Evolutionary conservation across 345 rosid species (phyloP), one percentile per base, ranked within the genome.

Genomic region (Lepidium didymum): DNA sequence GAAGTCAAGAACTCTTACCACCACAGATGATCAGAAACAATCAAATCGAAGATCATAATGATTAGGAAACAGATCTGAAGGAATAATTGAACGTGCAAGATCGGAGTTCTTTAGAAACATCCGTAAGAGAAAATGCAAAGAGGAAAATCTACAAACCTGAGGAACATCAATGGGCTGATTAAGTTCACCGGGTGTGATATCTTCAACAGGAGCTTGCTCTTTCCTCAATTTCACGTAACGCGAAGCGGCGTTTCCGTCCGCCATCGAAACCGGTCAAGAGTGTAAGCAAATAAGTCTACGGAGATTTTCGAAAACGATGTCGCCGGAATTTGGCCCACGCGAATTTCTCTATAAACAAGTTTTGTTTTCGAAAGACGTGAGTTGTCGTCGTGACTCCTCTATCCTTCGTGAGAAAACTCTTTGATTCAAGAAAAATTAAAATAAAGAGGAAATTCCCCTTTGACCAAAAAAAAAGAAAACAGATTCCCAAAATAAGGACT

Each of bases 101-200:
- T 67, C 68, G 27, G 56, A 67, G 56, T 9, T 29, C 8, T 37
- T 2, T 16, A 66, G 33, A 34, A 27, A 67, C 10, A 50, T 27
- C 21, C 51, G 54, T 10, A 9, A 13, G 46, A 15, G 18, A 58
- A 60, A 64, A 74, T 66, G 67, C 62, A 66, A 16, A 34, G 44
- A 37, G 43, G 62, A 9, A 11, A 54, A 13, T 11, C n/a, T 14
- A 84, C 96, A 12, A 2, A 57, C 64, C 89, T 85, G 85, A 79
- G 96, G 95, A 68, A 90, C 86, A 68, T 85, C 74, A 36, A 92
- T 68, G n/a, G 98, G 98, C 68, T 89, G 96, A 74, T 92, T 89
- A 77, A 92, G 96, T 78, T 92, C 96, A 10, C 98, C 98, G 11
- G 96, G 95, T 11, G 84, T 76, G 69, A 89, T 82, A 45, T 90